phyloP scores from a whole-genome alignment of 257 asterid species.

The Jasminum sambac region DNA sequence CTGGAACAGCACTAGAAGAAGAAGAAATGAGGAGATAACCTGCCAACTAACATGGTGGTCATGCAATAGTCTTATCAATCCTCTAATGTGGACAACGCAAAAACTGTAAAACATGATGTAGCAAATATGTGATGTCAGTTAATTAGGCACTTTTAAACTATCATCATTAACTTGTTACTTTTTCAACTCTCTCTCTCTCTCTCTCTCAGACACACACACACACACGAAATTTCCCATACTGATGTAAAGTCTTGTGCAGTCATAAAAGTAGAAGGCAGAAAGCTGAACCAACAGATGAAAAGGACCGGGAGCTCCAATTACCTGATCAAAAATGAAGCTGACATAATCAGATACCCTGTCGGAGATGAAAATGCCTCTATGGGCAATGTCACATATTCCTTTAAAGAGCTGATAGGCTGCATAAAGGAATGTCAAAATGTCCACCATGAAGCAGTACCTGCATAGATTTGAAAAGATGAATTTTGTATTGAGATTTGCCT shows the following conservation, averaged over 20 bases:
- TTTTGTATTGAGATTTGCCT: neutral
- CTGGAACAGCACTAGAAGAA: slow-evolving; percentile 55
- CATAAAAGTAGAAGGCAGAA: neutral
- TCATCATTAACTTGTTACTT: no score
- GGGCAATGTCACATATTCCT: slow-evolving; percentile 50
- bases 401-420: slow-evolving; percentile 56
- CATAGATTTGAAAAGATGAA: slow-evolving; percentile 18
- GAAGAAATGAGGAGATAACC: slow-evolving; percentile 72
- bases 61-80: neutral
- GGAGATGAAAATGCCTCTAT: slow-evolving; percentile 55
- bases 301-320: slow-evolving; percentile 18
- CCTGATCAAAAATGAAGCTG: slow-evolving; percentile 67
- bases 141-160: neutral
- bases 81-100: neutral
- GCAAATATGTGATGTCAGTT: neutral
- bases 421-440: slow-evolving; percentile 35
- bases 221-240: no score
- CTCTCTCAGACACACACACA: no score
- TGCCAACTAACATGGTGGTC: slow-evolving; percentile 47
- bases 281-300: neutral
- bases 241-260: neutral
- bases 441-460: slow-evolving; percentile 51
- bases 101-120: neutral
- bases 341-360: slow-evolving; percentile 63
- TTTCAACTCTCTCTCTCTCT: no score